These are phyloP conservation scores for Gaeumannomyces tritici DNA, from an alignment of 2,329 filamentous ascomycete genomes.

Conservation along the genomic window DNA sequence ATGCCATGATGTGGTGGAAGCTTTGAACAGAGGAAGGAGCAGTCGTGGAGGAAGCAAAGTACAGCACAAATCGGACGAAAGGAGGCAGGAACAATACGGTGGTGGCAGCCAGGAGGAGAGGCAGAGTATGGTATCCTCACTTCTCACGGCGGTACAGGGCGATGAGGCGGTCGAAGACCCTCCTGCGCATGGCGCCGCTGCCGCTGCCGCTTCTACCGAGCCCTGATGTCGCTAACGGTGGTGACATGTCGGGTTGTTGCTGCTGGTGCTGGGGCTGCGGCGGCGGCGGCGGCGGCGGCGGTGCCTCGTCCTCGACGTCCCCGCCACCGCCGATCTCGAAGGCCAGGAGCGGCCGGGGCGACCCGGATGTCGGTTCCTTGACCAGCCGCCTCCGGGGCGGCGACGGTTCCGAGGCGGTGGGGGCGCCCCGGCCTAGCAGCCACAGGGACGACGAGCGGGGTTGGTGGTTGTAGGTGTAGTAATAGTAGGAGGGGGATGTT, in stretches of 20 bases:
- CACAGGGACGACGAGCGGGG: not conserved
- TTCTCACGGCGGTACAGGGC: slow-evolving; percentile 2
- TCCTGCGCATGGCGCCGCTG: not conserved
- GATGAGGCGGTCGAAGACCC: slow-evolving; percentile 1
- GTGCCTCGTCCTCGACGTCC: not conserved
- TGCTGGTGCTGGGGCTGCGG: not conserved
- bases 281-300: not conserved
- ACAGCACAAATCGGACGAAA: no score
- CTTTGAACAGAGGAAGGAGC: no score
- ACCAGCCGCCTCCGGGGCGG: slow-evolving; percentile 12
- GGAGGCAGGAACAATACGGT: no score
- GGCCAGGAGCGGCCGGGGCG: slow-evolving; percentile 10
- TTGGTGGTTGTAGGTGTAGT: no score
- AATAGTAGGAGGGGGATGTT: no score
- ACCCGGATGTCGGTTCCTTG: slow-evolving; percentile 12
- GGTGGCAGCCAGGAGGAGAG: no score
- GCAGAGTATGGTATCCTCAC: not conserved
- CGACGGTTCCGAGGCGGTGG: slow-evolving; percentile 4
- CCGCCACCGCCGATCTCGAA: slow-evolving; percentile 7
- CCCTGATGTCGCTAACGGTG: not conserved
- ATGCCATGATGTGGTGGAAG: no score
- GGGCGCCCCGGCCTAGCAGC: not conserved
- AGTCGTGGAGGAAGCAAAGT: no score
- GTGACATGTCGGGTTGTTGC: not conserved
- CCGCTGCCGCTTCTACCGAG: not conserved